A percentile compares a stretch with the other conserved stretches of the same genome.
Conservation (phyloP, 1,284 basidiomycete genomes). For the Heliocybe sulcata region DNA sequence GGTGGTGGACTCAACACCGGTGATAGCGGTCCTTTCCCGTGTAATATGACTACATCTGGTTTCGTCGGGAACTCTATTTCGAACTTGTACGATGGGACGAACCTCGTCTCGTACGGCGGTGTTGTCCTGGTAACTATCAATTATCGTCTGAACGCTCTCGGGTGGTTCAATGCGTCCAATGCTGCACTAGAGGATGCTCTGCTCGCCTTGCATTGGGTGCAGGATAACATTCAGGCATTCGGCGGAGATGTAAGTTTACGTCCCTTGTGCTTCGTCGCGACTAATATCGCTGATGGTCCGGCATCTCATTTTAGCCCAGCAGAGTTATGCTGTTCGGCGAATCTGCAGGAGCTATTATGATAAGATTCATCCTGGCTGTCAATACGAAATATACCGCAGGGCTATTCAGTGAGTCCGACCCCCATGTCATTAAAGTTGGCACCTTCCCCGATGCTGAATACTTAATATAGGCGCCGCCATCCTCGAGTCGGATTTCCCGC, state of each 20-base stretch:
- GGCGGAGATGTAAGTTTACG: not conserved
- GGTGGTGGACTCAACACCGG: conserved; percentile 1
- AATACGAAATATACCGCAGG: not conserved
- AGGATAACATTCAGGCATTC: not conserved
- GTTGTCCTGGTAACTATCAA: not conserved
- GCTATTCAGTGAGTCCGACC: not conserved
- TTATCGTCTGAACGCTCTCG: not conserved
- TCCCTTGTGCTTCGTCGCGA: not conserved
- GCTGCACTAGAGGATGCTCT: not conserved
- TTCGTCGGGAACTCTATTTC: not conserved
- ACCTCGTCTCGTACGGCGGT: not conserved
- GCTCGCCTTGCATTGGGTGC: not conserved
- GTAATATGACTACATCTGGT: not conserved
- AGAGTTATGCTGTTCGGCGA: not conserved
- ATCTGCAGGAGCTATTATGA: not conserved
- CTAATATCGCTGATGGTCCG: too few relatives aligned
- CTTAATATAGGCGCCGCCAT: not conserved
- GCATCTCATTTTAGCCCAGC: not conserved
- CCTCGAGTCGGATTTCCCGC: conserved; percentile 1
- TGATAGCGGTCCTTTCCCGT: not conserved
- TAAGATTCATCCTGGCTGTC: not conserved
- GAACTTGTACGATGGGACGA: conserved; percentile 1
- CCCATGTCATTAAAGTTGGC: too few relatives aligned
- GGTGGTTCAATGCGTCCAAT: conserved; percentile 1
- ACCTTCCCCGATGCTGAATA: not conserved